Evolutionary conservation across 1,284 basidiomycete genomes (phyloP).

Genomic region (Microbotryum silenes-acaulis): DNA sequence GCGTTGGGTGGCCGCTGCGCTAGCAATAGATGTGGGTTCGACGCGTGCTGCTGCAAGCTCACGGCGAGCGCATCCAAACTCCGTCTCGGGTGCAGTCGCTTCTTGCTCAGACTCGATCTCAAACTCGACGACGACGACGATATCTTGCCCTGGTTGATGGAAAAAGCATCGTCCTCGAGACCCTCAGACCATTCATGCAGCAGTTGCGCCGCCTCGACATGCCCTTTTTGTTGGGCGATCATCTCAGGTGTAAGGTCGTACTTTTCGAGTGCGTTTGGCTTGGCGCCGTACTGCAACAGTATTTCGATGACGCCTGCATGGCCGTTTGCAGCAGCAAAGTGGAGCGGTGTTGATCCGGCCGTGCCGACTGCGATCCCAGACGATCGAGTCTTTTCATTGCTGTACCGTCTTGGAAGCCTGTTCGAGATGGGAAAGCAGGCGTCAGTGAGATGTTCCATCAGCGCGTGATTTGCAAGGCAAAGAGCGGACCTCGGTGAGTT

Average conservation of each 20-base stretch:
- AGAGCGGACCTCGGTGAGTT: slow-evolving; percentile 56
- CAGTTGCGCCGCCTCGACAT: slow-evolving; percentile 42
- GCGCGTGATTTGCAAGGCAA: slow-evolving; percentile 5
- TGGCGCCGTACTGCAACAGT: slow-evolving; percentile 70
- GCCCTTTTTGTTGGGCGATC: slow-evolving; percentile 45
- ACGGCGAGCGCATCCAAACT: slow-evolving; percentile 28
- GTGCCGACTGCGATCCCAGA: slow-evolving; percentile 54
- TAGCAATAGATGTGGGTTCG: slow-evolving; percentile 3
- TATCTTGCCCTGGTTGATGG: neutral
- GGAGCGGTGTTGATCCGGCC: slow-evolving; percentile 76
- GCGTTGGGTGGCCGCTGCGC: no score
- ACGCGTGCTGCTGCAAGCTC: slow-evolving; percentile 20
- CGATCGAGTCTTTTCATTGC: slow-evolving; percentile 51
- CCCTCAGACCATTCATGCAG: slow-evolving; percentile 38
- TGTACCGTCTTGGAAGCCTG: slow-evolving; percentile 69
- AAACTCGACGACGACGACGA: slow-evolving; percentile 2
- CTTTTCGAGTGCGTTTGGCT: slow-evolving; percentile 70
- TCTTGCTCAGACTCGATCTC: slow-evolving; percentile 7
- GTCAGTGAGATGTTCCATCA: slow-evolving; percentile 16
- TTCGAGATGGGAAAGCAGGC: neutral
- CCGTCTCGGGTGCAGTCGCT: slow-evolving; percentile 18
- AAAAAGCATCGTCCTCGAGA: slow-evolving; percentile 7
- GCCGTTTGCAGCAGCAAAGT: slow-evolving; percentile 87
- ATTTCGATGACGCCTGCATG: slow-evolving; percentile 65
- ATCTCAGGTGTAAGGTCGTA: slow-evolving; percentile 66